A percentile compares a stretch with the other conserved stretches of the same genome.
phyloP scores from a whole-genome alignment of 371 early-diverging fungal genomes.

The Mortierella sp. region DNA sequence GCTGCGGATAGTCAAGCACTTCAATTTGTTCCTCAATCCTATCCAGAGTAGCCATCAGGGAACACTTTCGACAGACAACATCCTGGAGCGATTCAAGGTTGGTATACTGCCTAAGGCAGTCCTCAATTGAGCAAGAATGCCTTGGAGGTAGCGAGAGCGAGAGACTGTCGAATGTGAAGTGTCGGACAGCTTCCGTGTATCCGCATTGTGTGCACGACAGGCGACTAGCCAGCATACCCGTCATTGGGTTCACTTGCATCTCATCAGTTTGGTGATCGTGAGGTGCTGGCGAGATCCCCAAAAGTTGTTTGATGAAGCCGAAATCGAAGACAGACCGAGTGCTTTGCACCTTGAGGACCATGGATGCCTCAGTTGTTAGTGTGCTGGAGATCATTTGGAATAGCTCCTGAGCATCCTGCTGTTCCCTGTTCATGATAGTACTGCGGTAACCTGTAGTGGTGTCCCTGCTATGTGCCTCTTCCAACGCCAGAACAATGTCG shows the following conservation, averaged over 20 bases:
- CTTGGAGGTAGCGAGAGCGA: slow-evolving; percentile 78
- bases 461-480: slow-evolving; percentile 58
- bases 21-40: slow-evolving; percentile 55
- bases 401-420: slow-evolving; percentile 96
- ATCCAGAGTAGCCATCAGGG: slow-evolving; percentile 68
- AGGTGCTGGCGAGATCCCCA: slow-evolving; percentile 11
- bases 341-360: slow-evolving; percentile 19
- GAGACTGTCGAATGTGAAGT: slow-evolving; percentile 85
- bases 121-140: slow-evolving; percentile 63
- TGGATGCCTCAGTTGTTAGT: slow-evolving; percentile 76
- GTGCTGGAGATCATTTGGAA: slow-evolving; percentile 88
- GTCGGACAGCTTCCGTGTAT: slow-evolving; percentile 84
- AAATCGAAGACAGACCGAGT: slow-evolving; percentile 31
- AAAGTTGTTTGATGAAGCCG: slow-evolving; percentile 26
- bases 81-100: slow-evolving; percentile 79
- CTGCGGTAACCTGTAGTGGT: slow-evolving; percentile 57
- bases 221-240: slow-evolving; percentile 79
- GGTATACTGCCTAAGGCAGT: slow-evolving; percentile 72
- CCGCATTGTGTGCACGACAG: slow-evolving; percentile 84
- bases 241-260: slow-evolving; percentile 68
- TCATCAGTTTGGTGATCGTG: slow-evolving; percentile 22
- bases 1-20: slow-evolving; percentile 14
- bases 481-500: slow-evolving; percentile 68
- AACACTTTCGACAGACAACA: slow-evolving; percentile 81
- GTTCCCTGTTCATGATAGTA: slow-evolving; percentile 71